Evolutionary conservation across 768 basidiomycete genomes (phyloP).

Genomic region (Lactarius vividus): DNA sequence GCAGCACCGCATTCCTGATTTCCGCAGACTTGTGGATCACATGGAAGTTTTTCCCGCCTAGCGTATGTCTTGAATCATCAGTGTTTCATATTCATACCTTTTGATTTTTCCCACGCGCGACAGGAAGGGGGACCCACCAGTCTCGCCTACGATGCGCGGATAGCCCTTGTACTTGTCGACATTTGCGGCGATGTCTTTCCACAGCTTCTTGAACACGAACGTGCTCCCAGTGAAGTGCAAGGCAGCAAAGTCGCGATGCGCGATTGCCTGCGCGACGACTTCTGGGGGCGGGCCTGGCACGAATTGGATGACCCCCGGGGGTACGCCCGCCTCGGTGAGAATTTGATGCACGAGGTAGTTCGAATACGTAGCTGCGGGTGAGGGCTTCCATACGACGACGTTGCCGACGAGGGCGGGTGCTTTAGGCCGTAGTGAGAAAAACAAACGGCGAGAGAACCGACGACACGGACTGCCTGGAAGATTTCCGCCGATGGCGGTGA

Average conservation of each 20-base stretch:
- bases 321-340: constrained; percentile 90
- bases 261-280: constrained; percentile 81
- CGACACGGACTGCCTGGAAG: constrained; percentile 60
- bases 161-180: constrained; percentile 84
- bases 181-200: constrained; percentile 93
- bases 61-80: background rate
- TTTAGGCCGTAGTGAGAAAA: constrained; percentile 31
- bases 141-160: constrained; percentile 96
- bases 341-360: constrained; percentile 93
- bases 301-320: constrained; percentile 95
- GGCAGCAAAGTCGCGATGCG: constrained; percentile 75
- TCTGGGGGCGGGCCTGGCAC: constrained; percentile 85
- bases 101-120: background rate
- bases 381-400: constrained; percentile 95
- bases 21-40: constrained; percentile 86
- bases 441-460: background rate
- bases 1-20: constrained; percentile 83
- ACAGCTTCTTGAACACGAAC: constrained; percentile 88
- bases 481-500: constrained; percentile 97
- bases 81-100: background rate
- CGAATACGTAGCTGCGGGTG: constrained; percentile 91
- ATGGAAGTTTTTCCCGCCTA: constrained; percentile 96
- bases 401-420: constrained; percentile 95
- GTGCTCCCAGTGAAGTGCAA: constrained; percentile 98
- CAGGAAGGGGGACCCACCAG: constrained; percentile 41